Conservation (phyloP, 768 basidiomycete species). For the Lactifluus piperatus region DNA sequence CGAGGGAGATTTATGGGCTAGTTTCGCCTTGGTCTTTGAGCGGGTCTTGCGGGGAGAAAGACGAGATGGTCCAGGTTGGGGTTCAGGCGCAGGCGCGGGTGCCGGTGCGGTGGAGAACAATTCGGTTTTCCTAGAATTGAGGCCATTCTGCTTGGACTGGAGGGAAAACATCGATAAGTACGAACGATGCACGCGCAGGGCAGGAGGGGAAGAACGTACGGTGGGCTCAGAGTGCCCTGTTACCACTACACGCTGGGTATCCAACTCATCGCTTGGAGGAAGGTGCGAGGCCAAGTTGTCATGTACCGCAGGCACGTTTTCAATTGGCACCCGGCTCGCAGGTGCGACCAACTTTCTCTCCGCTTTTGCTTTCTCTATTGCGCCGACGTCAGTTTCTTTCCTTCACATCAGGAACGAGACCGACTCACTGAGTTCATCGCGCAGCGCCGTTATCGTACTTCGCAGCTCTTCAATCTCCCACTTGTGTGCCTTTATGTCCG, state of each 20-base stretch:
- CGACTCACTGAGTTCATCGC: slow-evolving; percentile 48
- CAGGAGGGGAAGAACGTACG: background rate
- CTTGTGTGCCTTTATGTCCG: slow-evolving; percentile 24
- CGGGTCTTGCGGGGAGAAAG: slow-evolving; percentile 12
- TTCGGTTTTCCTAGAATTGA: background rate
- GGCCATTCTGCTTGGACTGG: background rate
- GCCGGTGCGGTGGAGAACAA: background rate
- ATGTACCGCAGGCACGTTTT: background rate
- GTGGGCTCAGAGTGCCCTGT: background rate
- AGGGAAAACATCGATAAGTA: background rate
- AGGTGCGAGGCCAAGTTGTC: background rate
- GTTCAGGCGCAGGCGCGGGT: background rate
- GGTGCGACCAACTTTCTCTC: slow-evolving; percentile 41
- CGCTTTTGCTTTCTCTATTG: slow-evolving; percentile 29
- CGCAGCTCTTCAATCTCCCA: slow-evolving; percentile 45
- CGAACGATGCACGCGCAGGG: background rate
- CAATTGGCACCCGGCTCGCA: background rate
- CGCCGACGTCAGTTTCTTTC: background rate
- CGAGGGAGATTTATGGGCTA: slow-evolving; percentile 1
- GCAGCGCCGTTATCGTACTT: slow-evolving; percentile 40
- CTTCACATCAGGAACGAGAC: background rate
- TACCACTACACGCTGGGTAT: slow-evolving; percentile 17
- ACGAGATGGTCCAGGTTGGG: slow-evolving; percentile 4
- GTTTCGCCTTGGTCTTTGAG: slow-evolving; percentile 9
- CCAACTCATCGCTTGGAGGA: slow-evolving; percentile 32